Conservation (phyloP, 1,284 basidiomycete species). For the Marasmius tenuissimus region DNA sequence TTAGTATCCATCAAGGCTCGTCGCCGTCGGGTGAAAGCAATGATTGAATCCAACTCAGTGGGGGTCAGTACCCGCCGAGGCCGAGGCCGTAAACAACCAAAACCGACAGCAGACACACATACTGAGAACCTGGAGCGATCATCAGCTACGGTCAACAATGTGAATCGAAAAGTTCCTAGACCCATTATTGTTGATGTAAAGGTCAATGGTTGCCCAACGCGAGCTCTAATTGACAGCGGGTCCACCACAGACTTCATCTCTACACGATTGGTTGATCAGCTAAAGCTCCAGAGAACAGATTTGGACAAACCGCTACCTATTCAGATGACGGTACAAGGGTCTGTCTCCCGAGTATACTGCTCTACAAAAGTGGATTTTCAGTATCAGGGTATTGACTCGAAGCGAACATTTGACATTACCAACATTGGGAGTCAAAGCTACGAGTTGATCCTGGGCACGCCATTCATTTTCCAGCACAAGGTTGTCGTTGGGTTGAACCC, state of each 20-base stretch:
- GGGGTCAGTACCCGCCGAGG: background rate
- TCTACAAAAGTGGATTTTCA: background rate
- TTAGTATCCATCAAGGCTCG: background rate
- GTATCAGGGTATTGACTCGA: background rate
- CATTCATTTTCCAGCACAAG: constrained; percentile 27
- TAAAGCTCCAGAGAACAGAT: background rate
- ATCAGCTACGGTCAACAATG: background rate
- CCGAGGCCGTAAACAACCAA: background rate
- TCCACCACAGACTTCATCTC: background rate
- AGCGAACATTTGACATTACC: background rate
- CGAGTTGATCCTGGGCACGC: constrained; percentile 28
- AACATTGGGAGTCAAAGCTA: constrained; percentile 9
- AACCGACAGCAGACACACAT: background rate
- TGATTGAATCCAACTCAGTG: background rate
- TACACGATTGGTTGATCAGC: background rate
- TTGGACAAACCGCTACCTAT: background rate
- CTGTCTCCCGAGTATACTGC: background rate
- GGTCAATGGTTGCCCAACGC: background rate
- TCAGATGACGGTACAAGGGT: background rate
- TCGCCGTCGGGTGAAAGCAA: background rate
- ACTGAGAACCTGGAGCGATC: background rate
- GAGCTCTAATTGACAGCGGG: background rate
- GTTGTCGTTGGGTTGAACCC: constrained; percentile 25
- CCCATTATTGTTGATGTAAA: background rate
- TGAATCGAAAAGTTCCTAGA: background rate